These are phyloP conservation scores for Phialocephala subalpina DNA, from an alignment of 2,329 filamentous ascomycete species.

Conservation along the genomic window DNA sequence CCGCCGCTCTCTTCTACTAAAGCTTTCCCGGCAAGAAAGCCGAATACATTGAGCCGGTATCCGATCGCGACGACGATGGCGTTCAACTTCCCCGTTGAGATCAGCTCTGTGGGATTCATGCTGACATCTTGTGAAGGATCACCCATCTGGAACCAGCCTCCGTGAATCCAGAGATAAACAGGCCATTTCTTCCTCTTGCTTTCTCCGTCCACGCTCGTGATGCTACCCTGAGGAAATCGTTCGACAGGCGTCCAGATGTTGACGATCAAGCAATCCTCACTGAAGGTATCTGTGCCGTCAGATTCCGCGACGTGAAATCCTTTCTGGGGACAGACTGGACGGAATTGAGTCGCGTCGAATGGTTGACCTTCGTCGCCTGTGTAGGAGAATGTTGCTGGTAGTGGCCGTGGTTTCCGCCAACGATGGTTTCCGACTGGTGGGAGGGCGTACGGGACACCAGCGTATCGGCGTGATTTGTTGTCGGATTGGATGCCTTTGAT, in stretches of 20 bases:
- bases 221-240: background rate
- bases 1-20: constrained; percentile 42
- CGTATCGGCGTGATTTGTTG: constrained; percentile 46
- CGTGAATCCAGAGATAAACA: constrained; percentile 51
- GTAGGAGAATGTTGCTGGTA: constrained; percentile 42
- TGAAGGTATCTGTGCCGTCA: constrained; percentile 40
- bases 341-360: constrained; percentile 49
- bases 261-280: constrained; percentile 57
- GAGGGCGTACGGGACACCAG: constrained; percentile 40
- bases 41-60: constrained; percentile 57
- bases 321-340: constrained; percentile 51
- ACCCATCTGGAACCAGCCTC: constrained; percentile 58
- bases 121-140: constrained; percentile 51
- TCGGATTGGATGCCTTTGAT: constrained; percentile 48
- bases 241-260: constrained; percentile 56
- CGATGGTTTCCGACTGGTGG: constrained; percentile 36
- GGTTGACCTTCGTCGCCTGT: constrained; percentile 37
- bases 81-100: constrained; percentile 47
- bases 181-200: constrained; percentile 23
- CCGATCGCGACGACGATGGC: constrained; percentile 54
- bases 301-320: constrained; percentile 39
- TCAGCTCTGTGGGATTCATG: constrained; percentile 54
- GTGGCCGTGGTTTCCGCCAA: constrained; percentile 42
- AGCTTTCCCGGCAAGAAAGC: constrained; percentile 55
- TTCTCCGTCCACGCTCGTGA: background rate